These are phyloP conservation scores for Polychytrium aggregatum DNA, from an alignment of 192 early-diverging fungal species.

Conservation along the genomic window DNA sequence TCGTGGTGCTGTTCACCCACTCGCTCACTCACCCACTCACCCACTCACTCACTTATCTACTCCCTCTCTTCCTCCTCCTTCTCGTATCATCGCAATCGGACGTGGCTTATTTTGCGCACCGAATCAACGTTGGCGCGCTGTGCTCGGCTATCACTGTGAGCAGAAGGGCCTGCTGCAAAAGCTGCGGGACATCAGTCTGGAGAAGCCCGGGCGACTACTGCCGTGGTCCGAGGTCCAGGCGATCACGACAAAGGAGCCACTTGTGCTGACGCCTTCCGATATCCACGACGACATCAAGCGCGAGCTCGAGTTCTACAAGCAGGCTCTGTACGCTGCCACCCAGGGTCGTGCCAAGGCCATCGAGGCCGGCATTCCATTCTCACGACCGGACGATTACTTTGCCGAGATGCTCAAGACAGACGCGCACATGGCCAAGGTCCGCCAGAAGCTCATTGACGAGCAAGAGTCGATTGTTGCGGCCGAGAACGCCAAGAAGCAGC, in stretches of 20 bases:
- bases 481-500: conserved; percentile 75
- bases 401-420: conserved; percentile 98
- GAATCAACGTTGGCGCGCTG: too few relatives aligned
- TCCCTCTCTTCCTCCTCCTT: conserved; percentile 1
- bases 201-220: conserved; percentile 13
- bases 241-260: conserved; percentile 23
- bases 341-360: conserved; percentile 49
- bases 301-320: conserved; percentile 88
- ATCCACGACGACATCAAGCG: conserved; percentile 82
- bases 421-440: conserved; percentile 84
- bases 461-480: conserved; percentile 62
- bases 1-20: neutral
- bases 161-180: conserved; percentile 24
- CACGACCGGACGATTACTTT: conserved; percentile 89
- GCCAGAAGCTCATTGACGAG: conserved; percentile 79
- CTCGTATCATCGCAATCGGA: neutral
- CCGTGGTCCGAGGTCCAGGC: conserved; percentile 36
- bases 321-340: conserved; percentile 70
- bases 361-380: conserved; percentile 60
- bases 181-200: conserved; percentile 28
- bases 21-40: too few relatives aligned
- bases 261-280: conserved; percentile 28
- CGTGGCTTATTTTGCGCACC: too few relatives aligned
- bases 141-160: neutral
- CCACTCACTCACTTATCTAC: too few relatives aligned